phyloP scores from a whole-genome alignment of 2,329 filamentous ascomycete genomes.

The Fusarium bactridioides region DNA sequence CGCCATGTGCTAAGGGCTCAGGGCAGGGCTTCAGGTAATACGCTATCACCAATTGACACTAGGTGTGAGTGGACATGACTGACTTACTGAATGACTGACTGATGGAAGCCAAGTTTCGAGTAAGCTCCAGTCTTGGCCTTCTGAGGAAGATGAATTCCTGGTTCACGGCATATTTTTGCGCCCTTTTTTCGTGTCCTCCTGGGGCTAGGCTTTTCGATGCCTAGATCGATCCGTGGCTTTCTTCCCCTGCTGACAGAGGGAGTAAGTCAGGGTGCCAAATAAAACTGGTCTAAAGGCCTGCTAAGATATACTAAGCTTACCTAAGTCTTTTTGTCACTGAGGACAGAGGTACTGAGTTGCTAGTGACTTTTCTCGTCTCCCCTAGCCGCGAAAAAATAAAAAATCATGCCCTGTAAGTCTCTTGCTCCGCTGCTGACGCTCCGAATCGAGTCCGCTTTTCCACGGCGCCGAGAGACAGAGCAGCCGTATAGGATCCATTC shows the following conservation, averaged over 20 bases:
- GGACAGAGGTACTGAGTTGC: neutral
- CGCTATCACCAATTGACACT: slow-evolving; percentile 18
- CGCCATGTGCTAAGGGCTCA: slow-evolving; percentile 31
- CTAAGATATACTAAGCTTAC: neutral
- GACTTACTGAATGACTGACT: slow-evolving; percentile 6
- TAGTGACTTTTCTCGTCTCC: neutral
- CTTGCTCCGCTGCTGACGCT: slow-evolving; percentile 26
- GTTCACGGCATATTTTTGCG: slow-evolving; percentile 13
- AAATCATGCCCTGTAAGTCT: slow-evolving; percentile 13
- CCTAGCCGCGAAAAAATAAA: neutral
- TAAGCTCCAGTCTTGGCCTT: slow-evolving; percentile 18
- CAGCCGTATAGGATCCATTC: slow-evolving; percentile 32
- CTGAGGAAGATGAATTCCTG: neutral
- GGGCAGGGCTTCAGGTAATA: slow-evolving; percentile 25
- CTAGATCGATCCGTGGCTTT: slow-evolving; percentile 37
- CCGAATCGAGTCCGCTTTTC: slow-evolving; percentile 29
- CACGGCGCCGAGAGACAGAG: slow-evolving; percentile 2
- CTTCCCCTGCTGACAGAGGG: neutral
- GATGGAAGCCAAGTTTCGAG: slow-evolving; percentile 13
- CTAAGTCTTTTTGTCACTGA: neutral
- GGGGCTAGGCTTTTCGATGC: slow-evolving; percentile 16
- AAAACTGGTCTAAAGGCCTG: neutral
- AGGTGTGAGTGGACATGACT: slow-evolving; percentile 30
- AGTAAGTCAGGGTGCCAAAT: neutral
- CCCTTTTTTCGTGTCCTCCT: slow-evolving; percentile 17